Base-by-base conservation (phyloP, 2,329 filamentous ascomycete genomes). In the Elsinoe arachidis region DNA sequence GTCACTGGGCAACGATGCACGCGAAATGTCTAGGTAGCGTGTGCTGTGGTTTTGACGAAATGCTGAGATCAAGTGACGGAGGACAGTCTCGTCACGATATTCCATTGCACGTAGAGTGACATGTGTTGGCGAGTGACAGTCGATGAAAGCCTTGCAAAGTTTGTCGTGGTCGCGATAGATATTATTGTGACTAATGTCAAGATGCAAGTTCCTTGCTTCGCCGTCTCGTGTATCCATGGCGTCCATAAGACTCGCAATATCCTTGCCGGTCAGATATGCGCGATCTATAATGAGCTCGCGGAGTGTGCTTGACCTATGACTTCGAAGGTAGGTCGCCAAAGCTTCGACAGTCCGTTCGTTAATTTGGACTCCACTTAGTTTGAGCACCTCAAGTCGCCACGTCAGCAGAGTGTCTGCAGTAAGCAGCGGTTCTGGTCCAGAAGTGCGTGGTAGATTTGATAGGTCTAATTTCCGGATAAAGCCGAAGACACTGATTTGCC, bases 91-190 rank as follows among this genome's bases (percentile, higher is more conserved):
- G 59, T 82, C 79, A 58, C 83, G 79, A 65, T 85, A 88, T 65
- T 88, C 85, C 35, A 88, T 80, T 70, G 86, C 81, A 35, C 81
- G 77, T 72, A 88, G 82, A 3, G 82, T 84, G 26, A 88, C 68
- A 62, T 81, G 80, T 2, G 82, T 77, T 1, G 85, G 85, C 0
- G 83, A 81, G 44, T 78, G 71, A 30, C 77, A 76, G 51, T 69
- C 69, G 19, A 74, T 68, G 49, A 83, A 80, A 1, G 79, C 78
- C 52, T 74, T 73, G 7, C 78, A 75, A 41, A 83, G 72, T 39
- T 77, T 73, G 53, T 75, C 73, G 34, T 81, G 72, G 38, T 78
- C 74, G 58, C 76, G 74, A 56, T 77, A 76, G 17, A 82, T 80
- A 47, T 80, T 72, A 67, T 83, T 84, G 61, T 83, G 82, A 64